A percentile compares a stretch with the other conserved stretches of the same genome.
Evolutionary conservation across 495 filamentous ascomycete species (phyloP).

Genomic region (Penicillium paxilli): DNA sequence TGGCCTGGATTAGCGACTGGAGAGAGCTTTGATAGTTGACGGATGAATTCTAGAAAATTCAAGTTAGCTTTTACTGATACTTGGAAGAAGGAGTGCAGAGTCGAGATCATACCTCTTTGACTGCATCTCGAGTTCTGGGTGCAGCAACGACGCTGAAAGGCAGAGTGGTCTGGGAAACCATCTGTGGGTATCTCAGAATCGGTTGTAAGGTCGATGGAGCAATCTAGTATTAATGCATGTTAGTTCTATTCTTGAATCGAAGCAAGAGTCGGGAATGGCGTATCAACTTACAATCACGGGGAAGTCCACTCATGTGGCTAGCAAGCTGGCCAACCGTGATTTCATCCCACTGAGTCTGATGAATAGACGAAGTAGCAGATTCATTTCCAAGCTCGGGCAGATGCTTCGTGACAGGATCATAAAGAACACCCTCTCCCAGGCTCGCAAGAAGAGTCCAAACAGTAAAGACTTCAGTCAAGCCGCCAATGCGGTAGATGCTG

Average conservation of each 20-base stretch:
- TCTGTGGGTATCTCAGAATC: neutral
- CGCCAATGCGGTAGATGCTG: constrained; percentile 47
- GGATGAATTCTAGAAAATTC: constrained; percentile 10
- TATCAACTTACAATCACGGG: constrained; percentile 36
- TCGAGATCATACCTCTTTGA: constrained; percentile 1
- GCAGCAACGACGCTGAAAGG: constrained; percentile 5
- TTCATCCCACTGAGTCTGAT: constrained; percentile 36
- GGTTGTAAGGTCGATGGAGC: neutral
- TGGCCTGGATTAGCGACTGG: constrained; percentile 8
- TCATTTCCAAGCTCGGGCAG: constrained; percentile 48
- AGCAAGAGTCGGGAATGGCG: neutral
- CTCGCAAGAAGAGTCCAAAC: constrained; percentile 45
- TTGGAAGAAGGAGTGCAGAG: neutral
- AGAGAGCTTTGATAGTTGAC: neutral
- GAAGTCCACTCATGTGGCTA: constrained; percentile 36
- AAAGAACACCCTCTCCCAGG: constrained; percentile 43
- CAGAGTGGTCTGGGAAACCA: neutral
- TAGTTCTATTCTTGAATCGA: no score
- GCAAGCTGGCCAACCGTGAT: constrained; percentile 47
- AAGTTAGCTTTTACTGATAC: neutral
- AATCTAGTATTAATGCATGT: no score
- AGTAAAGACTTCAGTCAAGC: constrained; percentile 46
- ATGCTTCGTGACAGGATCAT: constrained; percentile 47
- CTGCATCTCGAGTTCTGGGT: constrained; percentile 1
- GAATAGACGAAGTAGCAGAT: constrained; percentile 12